phyloP scores from a whole-genome alignment of 2,329 filamentous ascomycete genomes.

The Rutstroemia sp. region DNA sequence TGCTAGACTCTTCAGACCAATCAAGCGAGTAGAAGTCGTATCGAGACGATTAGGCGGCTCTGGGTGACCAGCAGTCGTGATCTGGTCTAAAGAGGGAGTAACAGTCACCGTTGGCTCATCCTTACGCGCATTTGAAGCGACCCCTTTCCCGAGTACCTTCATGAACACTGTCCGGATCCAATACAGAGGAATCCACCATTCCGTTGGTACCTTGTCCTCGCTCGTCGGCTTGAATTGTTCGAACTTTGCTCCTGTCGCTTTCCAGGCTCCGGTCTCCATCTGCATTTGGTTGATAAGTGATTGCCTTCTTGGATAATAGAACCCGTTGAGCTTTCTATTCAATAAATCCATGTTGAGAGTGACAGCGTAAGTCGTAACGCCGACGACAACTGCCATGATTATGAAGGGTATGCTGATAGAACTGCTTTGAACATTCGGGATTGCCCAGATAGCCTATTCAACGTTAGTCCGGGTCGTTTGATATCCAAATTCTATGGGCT shows the following conservation, averaged over 20 bases:
- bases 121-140: too few species aligned
- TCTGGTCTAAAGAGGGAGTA: too few species aligned
- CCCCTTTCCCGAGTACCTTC: background rate
- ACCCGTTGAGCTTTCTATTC: background rate
- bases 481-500: background rate
- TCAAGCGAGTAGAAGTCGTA: too few species aligned
- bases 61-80: too few species aligned
- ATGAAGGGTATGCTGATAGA: conserved; percentile 1
- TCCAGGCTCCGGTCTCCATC: conserved; percentile 4
- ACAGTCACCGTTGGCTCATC: too few species aligned
- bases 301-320: conserved; percentile 1
- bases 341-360: conserved; percentile 8
- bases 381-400: background rate
- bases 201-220: conserved; percentile 4
- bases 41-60: too few species aligned
- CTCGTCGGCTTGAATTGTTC: background rate
- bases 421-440: background rate
- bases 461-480: background rate
- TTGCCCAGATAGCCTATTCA: background rate
- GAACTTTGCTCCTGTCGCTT: background rate
- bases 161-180: background rate
- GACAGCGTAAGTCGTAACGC: conserved; percentile 1
- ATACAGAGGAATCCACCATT: conserved; percentile 10
- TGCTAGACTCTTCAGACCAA: too few species aligned
- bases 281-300: conserved; percentile 1